Evolutionary conservation across 2,329 filamentous ascomycete species (phyloP), one percentile per base, ranked within the genome.

Genomic region (Madurella mycetomatis): DNA sequence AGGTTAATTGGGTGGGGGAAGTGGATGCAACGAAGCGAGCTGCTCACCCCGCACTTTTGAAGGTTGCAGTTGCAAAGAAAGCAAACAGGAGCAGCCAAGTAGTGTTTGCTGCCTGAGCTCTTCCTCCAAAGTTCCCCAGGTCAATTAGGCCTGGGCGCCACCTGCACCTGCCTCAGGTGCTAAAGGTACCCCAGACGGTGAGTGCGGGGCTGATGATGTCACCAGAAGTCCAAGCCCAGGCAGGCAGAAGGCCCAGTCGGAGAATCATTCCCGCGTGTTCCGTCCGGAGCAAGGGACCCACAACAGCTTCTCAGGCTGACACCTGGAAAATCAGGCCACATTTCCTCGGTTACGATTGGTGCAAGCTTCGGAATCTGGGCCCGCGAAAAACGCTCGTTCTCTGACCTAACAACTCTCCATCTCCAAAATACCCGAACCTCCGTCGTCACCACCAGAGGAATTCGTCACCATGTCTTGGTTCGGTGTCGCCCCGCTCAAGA

Each of bases 401-500:
- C 48, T 55, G 46, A 54, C 47, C 41, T 47, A 55, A 63, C 67
- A 61, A 49, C 54, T 47, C 51, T 31, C 51, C 56, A 46, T 54
- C 49, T 50, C 41, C 57, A 53, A 60, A 48, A 58, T 57, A 54
- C 63, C 67, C 67, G 60, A 61, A 62, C 64, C 63, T 60, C 65
- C 63, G 62, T 67, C 67, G 62, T 64, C 61, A 64, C 63, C 64
- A 62, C 66, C 67, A 66, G 67, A 61, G 66, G 67, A 66, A 62
- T 69, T 51, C 70, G 68, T 72, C 80, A 87, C 77, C 68, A 90
- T 90, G 87, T 83, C 82, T 77, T 83, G 86, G 77, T 80, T 92
- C 75, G 85, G 86, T 72, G 71, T 78, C 63, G 67, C 70, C 65
- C 79, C 80, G 59, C 70, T 83, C 69, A 92, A 91, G 82, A 92